Conservation (phyloP, 2,329 filamentous ascomycete genomes). For the Ploettnerulaceae sp. region DNA sequence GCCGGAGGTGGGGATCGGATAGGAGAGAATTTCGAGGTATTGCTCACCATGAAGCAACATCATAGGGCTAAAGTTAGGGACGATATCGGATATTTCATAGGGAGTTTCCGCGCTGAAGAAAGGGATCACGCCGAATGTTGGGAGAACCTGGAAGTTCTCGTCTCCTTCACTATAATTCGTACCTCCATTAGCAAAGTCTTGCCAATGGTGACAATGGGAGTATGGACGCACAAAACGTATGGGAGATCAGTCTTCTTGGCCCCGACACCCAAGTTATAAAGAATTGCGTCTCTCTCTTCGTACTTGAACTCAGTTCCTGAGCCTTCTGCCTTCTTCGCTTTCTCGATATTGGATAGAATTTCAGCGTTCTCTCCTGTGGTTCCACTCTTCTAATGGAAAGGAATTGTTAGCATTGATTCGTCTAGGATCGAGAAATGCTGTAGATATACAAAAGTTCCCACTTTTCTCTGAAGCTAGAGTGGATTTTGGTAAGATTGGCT, state of each 20-base stretch:
- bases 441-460: constrained; percentile 21
- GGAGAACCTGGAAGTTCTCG: constrained; percentile 89
- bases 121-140: constrained; percentile 96
- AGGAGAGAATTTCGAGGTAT: constrained; percentile 90
- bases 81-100: constrained; percentile 74
- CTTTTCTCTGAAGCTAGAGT: background rate
- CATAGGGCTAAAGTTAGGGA: constrained; percentile 96
- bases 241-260: constrained; percentile 85
- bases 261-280: constrained; percentile 93
- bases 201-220: background rate
- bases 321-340: constrained; percentile 65
- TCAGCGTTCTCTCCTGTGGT: constrained; percentile 48
- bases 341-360: constrained; percentile 69
- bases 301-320: constrained; percentile 76
- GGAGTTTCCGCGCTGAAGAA: constrained; percentile 79
- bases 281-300: constrained; percentile 80
- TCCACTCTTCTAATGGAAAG: constrained; percentile 30
- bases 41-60: constrained; percentile 99
- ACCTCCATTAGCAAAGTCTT: background rate
- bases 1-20: constrained; percentile 81
- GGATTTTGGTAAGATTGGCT: constrained; percentile 28
- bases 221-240: constrained; percentile 63
- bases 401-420: constrained; percentile 26
- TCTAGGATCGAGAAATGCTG: constrained; percentile 23
- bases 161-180: constrained; percentile 58